These are phyloP conservation scores for Sclerotinia subarctica DNA, from an alignment of 2,329 filamentous ascomycete species.

Conservation along the genomic window DNA sequence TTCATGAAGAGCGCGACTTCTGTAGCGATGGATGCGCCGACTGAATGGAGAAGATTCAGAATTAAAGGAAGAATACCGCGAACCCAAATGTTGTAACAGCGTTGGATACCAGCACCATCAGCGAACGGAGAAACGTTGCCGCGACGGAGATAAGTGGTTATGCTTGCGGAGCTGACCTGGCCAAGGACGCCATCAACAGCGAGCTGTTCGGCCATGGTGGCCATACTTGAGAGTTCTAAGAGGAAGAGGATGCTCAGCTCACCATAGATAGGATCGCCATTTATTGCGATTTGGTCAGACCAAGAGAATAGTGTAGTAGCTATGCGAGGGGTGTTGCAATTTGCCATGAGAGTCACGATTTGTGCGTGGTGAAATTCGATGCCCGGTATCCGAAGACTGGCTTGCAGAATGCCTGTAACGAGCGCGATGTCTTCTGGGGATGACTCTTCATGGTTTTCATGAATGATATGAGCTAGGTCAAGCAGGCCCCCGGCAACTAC, in stretches of 20 bases:
- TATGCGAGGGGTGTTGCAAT: constrained; percentile 72
- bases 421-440: constrained; percentile 80
- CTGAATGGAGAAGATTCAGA: constrained; percentile 78
- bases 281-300: constrained; percentile 76
- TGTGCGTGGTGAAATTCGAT: constrained; percentile 69
- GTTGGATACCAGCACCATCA: constrained; percentile 60
- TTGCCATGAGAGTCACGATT: constrained; percentile 66
- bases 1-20: constrained; percentile 88
- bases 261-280: constrained; percentile 85
- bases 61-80: constrained; percentile 84
- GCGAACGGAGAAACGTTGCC: constrained; percentile 74
- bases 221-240: constrained; percentile 79
- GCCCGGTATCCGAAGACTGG: constrained; percentile 73
- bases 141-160: constrained; percentile 74
- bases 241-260: constrained; percentile 89
- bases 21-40: constrained; percentile 76
- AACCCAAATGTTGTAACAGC: constrained; percentile 87
- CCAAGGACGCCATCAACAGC: constrained; percentile 82
- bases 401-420: constrained; percentile 83
- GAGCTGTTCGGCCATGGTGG: constrained; percentile 80
- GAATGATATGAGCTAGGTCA: constrained; percentile 74
- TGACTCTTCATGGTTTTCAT: constrained; percentile 65
- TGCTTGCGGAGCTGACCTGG: constrained; percentile 73
- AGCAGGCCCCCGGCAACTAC: constrained; percentile 81
- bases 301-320: constrained; percentile 89